Evolutionary conservation across 2,329 filamentous ascomycete species (phyloP).

Genomic region (Aspergillus sp.): DNA sequence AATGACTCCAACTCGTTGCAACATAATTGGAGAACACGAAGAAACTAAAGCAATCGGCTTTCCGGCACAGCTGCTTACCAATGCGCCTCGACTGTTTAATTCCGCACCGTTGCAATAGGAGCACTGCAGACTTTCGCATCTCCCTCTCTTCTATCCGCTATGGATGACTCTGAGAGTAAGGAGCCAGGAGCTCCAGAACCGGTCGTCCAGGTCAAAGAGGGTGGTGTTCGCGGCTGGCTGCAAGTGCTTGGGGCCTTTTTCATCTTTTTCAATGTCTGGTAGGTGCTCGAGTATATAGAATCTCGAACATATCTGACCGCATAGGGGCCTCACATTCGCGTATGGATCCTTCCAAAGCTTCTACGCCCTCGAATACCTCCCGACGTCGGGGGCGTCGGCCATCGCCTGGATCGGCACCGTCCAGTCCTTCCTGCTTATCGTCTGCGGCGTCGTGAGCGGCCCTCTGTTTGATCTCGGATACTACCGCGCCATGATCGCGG

Average conservation of each 20-base stretch:
- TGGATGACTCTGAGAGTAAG: background rate
- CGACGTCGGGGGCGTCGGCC: conserved; percentile 34
- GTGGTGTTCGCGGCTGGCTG: background rate
- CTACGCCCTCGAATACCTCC: conserved; percentile 42
- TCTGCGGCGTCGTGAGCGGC: conserved; percentile 47
- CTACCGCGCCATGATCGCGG: conserved; percentile 39
- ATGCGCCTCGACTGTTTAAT: background rate
- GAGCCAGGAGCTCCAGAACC: background rate
- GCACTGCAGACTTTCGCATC: background rate
- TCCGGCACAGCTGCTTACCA: background rate
- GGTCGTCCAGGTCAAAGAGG: background rate
- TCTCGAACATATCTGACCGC: background rate
- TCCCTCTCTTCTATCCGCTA: background rate
- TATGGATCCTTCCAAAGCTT: conserved; percentile 44
- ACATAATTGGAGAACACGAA: background rate
- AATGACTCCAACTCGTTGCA: background rate
- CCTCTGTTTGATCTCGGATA: conserved; percentile 50
- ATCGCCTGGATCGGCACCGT: conserved; percentile 51
- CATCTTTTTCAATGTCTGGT: conserved; percentile 1
- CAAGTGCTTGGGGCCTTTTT: background rate
- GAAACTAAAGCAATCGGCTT: background rate
- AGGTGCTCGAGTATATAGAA: background rate
- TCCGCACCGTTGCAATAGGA: background rate
- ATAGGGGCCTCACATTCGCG: background rate
- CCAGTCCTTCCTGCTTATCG: conserved; percentile 48